Percentiles rank a stretch among this genome's conserved stretches.
phyloP scores from a whole-genome alignment of 495 filamentous ascomycete genomes.

The Aspergillus panamensis region DNA sequence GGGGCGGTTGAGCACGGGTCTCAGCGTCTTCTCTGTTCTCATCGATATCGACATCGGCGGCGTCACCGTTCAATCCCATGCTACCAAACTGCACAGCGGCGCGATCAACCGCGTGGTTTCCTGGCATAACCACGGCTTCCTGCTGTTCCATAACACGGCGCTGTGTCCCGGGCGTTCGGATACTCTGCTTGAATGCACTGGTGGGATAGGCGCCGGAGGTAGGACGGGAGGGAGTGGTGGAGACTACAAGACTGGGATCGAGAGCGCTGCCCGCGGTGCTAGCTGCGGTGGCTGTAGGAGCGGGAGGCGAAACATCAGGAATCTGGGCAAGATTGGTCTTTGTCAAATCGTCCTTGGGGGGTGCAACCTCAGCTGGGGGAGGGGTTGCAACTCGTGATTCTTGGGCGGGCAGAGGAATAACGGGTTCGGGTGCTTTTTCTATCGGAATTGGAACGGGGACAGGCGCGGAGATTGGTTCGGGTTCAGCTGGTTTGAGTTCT shows the following conservation, averaged over 20 bases:
- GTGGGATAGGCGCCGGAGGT: constrained; percentile 66
- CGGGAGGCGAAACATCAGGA: constrained; percentile 70
- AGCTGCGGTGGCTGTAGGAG: constrained; percentile 77
- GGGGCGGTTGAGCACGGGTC: constrained; percentile 89
- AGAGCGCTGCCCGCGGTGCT: constrained; percentile 84
- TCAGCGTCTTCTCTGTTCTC: constrained; percentile 93
- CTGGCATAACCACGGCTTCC: constrained; percentile 97
- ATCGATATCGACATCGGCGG: constrained; percentile 77
- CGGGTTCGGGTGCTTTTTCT: constrained; percentile 30
- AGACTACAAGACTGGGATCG: constrained; percentile 53
- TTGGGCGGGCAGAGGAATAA: constrained; percentile 21
- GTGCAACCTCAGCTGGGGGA: constrained; percentile 54
- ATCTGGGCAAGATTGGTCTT: constrained; percentile 88
- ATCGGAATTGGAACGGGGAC: constrained; percentile 28
- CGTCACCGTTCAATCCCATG: constrained; percentile 79
- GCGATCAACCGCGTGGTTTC: constrained; percentile 92
- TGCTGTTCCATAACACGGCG: constrained; percentile 88
- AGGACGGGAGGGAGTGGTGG: constrained; percentile 60
- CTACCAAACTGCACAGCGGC: constrained; percentile 96
- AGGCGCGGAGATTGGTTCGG: constrained; percentile 15
- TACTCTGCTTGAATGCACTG: constrained; percentile 71
- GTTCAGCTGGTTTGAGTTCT: constrained; percentile 7
- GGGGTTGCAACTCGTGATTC: constrained; percentile 37
- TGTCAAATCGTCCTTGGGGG: constrained; percentile 82
- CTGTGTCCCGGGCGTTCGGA: constrained; percentile 70